These are phyloP conservation scores for Vaccinium vitisidaea DNA, from an alignment of 148 eudicot species.

Conservation along the genomic window DNA sequence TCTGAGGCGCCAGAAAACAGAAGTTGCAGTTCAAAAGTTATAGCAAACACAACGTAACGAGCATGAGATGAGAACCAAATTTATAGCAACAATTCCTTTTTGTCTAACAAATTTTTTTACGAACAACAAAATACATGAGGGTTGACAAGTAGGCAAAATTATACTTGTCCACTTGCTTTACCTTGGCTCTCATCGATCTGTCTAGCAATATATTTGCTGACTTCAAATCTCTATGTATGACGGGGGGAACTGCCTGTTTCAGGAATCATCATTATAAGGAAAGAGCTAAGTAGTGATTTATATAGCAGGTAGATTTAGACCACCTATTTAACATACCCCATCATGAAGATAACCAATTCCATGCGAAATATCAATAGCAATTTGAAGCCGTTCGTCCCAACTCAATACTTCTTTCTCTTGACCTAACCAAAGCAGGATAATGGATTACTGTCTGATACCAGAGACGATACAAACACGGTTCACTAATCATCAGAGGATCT, in stretches of 20 bases:
- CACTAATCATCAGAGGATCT: neutral
- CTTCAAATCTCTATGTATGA: conserved; percentile 93
- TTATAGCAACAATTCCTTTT: neutral
- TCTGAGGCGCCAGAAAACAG: neutral
- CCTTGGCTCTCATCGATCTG: conserved; percentile 89
- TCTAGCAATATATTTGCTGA: conserved; percentile 95
- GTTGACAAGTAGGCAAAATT: neutral
- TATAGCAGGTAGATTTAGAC: neutral
- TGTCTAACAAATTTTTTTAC: neutral
- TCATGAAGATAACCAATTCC: conserved; percentile 99
- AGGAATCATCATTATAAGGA: conserved; percentile 20
- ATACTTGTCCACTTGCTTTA: conserved; percentile 5
- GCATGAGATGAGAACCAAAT: neutral
- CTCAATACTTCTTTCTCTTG: conserved; percentile 53
- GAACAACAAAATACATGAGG: neutral
- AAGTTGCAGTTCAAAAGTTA: neutral
- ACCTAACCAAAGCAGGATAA: conserved; percentile 34
- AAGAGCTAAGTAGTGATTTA: neutral
- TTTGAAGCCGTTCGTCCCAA: conserved; percentile 92
- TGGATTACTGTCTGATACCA: neutral
- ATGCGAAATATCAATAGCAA: conserved; percentile 90
- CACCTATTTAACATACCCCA: conserved; percentile 59
- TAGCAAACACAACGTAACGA: neutral
- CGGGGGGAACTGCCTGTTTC: conserved; percentile 96
- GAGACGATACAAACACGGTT: neutral